Conservation (phyloP, 2,329 filamentous ascomycete species). For the Diaporthe citri region DNA sequence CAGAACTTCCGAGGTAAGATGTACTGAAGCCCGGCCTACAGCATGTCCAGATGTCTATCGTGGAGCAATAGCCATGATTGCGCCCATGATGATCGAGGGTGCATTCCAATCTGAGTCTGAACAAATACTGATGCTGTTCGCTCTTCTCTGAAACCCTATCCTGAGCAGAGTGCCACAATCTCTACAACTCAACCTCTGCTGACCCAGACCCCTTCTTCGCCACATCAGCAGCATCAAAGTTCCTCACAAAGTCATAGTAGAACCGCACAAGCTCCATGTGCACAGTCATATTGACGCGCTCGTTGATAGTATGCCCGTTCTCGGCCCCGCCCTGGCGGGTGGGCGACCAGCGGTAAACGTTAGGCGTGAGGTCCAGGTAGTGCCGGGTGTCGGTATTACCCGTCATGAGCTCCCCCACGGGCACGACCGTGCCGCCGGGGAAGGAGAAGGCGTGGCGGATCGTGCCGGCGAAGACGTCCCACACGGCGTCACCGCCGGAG, state of each 20-base stretch:
- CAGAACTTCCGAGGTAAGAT: no score
- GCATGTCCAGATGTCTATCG: no score
- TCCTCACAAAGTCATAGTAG: slow-evolving; percentile 54
- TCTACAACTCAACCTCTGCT: background rate
- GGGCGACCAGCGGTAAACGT: slow-evolving; percentile 56
- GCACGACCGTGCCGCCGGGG: slow-evolving; percentile 51
- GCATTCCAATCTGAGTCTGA: no score
- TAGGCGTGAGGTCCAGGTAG: slow-evolving; percentile 49
- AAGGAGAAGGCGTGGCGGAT: slow-evolving; percentile 50
- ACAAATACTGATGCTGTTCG: no score
- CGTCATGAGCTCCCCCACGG: slow-evolving; percentile 53
- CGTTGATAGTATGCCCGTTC: slow-evolving; percentile 55
- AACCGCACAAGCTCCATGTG: slow-evolving; percentile 55
- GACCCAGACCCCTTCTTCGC: background rate
- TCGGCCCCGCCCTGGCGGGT: slow-evolving; percentile 49
- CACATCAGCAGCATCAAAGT: slow-evolving; percentile 49
- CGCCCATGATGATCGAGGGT: no score
- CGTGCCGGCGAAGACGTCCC: slow-evolving; percentile 48
- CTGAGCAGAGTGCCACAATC: no score
- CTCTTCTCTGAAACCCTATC: background rate
- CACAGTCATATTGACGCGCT: slow-evolving; percentile 53
- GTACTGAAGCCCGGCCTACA: no score
- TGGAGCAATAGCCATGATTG: no score
- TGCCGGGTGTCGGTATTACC: slow-evolving; percentile 54
- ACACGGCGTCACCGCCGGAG: slow-evolving; percentile 40